Evolutionary conservation across 768 basidiomycete genomes (phyloP), one percentile per base, ranked within the genome.

Genomic region (Leccinum longicurvipes): DNA sequence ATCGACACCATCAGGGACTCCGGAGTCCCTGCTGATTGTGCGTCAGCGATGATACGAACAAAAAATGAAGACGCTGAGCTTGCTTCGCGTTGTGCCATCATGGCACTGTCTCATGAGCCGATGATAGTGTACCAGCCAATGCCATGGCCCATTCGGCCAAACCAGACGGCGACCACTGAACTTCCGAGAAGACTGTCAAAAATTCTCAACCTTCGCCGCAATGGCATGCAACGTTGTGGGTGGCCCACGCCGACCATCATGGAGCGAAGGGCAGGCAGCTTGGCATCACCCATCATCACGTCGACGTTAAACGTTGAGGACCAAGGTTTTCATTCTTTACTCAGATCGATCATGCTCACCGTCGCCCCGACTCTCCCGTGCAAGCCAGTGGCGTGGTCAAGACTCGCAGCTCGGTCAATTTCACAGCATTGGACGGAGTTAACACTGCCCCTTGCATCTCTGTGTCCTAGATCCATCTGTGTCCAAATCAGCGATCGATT

Each of bases 81-180:
- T 41, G 39, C 39, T 61, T 57, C 46, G 49, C 39, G 50, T 60
- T 47, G 42, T 47, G 12, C 41, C 32, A 45, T 55, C 48, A 41
- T 41, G 39, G 39, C 39, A 11, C 19, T 39, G 36, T 19, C n/a
- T 39, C n/a, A 39, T 41, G 6, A 19, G 11, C 11, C 36, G 36
- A 36, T 36, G 61, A 63, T 60, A 58, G 48, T 50, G 49, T 64
- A 56, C 66, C 64, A 45, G 6, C 61, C 61, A 58, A 60, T 67
- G 10, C 49, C 34, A n/a, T n/a, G n/a, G n/a, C n/a, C n/a, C n/a
- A 54, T 39, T 56, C 31, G 49, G 9, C 39, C 39, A 19, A 19
- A 28, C 50, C 50, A 15, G 19, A 32, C 46, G 14, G 42, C 28
- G 39, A 25, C 6, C 51, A 21, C n/a, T n/a, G 25, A 52, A 15